Evolutionary conservation across 306 rosid species (phyloP), one percentile per base, ranked within the genome.

Genomic region (Dalbergia cultrata): DNA sequence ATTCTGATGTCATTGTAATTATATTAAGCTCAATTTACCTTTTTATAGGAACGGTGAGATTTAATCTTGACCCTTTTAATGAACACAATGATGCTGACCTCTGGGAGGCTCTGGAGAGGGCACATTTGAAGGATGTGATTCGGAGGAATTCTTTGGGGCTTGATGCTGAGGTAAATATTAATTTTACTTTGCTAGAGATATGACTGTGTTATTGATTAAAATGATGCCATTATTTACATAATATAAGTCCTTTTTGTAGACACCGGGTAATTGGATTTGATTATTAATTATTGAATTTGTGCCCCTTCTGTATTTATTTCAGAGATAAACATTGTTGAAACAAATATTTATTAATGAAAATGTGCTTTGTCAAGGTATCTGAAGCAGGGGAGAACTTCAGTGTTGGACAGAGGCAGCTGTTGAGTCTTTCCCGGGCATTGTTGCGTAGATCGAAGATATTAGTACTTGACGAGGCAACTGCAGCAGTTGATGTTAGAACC

Each of bases 391-490:
- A 95, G 80, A 95, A 95, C 81, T 95, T 93, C 86, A 95, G 99
- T 70, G 98, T 95, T 83, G 99, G 99, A 79, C 98, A 93, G 85
- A 88, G 97, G 84, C 99, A 95, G 69, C 86, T 95, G 70, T 70
- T 95, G 83, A 93, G 99, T 88, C 99, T 95, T 63, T 75, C 98
- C 13, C 86, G 98, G 85, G 95, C 99, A 76, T 85, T 95, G 74
- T 83, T 95, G 71, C 88, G 97, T 59, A 93, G 97, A 84, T 95
- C 98, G 26, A 95, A 91, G 87, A 90, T 95, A 67, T 89, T 95
- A 80, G 97, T 95, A 66, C 99, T 95, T 77, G 99, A 95, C 9
- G 99, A 95, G 82, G 97, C 99, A 73, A 95, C 99, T 34, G 97
- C 99, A 62, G 94, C 97, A 13, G 97, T 95, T 16, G 99, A 95